These are phyloP conservation scores for Sclerotinia borealis DNA, from an alignment of 2,329 filamentous ascomycete species.

Conservation along the genomic window DNA sequence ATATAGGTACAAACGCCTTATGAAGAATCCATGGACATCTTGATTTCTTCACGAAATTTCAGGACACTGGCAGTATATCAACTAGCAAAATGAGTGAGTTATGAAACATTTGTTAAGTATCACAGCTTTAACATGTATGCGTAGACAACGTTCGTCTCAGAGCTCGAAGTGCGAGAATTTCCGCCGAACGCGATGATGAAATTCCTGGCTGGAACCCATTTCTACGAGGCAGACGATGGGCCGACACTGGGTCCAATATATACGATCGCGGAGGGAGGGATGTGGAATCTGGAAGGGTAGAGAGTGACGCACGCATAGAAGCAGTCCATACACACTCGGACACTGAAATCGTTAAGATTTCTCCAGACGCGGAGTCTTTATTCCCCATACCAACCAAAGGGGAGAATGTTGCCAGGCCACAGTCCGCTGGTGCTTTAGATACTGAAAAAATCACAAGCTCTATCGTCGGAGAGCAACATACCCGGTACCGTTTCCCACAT, in stretches of 20 bases:
- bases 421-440: background rate
- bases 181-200: background rate
- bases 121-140: background rate
- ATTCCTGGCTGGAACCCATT: background rate
- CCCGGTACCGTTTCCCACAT: background rate
- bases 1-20: background rate
- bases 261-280: background rate
- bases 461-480: background rate
- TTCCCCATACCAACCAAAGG: too few species aligned
- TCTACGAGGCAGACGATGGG: background rate
- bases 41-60: too few species aligned
- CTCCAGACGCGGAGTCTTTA: background rate
- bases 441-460: background rate
- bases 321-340: background rate
- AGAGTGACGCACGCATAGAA: background rate
- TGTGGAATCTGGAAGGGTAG: background rate
- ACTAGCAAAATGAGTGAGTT: background rate
- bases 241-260: background rate
- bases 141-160: background rate
- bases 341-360: background rate
- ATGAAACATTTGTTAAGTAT: too few species aligned
- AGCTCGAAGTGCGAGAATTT: background rate
- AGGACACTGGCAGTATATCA: background rate
- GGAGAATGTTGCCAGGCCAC: background rate
- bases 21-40: background rate